Conservation (phyloP, 1,284 basidiomycete species). For the Rhodotorula mucilaginosa region DNA sequence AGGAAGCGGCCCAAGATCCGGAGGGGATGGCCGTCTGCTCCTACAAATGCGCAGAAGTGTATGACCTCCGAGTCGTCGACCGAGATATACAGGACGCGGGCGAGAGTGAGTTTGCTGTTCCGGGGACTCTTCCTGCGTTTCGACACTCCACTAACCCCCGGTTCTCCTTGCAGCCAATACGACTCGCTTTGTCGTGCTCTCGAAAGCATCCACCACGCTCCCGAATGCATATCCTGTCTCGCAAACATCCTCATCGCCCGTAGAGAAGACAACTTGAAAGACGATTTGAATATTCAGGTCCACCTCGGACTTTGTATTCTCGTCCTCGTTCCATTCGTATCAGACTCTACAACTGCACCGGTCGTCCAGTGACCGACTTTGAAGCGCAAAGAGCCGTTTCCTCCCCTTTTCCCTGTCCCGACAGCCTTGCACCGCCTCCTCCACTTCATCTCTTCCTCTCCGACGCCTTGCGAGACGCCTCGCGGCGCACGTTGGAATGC, state of each 20-base stretch:
- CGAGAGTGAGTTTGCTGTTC: constrained; percentile 24
- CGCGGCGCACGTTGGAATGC: background rate
- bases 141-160: background rate
- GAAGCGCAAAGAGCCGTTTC: background rate
- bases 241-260: no score
- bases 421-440: background rate
- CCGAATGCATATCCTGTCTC: constrained; percentile 12
- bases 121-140: background rate
- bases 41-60: constrained; percentile 41
- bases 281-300: no score
- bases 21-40: constrained; percentile 42
- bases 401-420: background rate
- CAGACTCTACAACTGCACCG: no score
- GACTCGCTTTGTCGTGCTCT: constrained; percentile 33
- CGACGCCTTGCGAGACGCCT: background rate
- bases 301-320: no score
- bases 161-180: constrained; percentile 29
- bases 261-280: no score
- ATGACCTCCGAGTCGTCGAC: constrained; percentile 38
- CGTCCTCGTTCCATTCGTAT: no score
- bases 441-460: background rate
- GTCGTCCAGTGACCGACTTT: background rate
- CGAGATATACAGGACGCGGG: constrained; percentile 43
- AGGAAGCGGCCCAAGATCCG: constrained; percentile 22
- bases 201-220: background rate